phyloP scores from a whole-genome alignment of 2,329 filamentous ascomycete species.

The Pseudogymnoascus sp. region DNA sequence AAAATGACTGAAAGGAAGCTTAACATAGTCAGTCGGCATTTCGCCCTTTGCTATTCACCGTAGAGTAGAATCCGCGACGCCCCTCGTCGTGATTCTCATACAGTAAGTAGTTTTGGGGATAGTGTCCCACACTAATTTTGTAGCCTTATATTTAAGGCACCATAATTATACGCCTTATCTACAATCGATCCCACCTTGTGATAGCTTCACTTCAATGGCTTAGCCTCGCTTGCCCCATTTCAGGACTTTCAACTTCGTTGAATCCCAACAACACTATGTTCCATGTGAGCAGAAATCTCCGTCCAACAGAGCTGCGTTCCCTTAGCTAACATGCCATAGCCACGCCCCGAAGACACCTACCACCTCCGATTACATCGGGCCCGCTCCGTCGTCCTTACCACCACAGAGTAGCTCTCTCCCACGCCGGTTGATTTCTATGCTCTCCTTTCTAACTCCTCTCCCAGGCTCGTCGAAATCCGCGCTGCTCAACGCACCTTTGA shows the following conservation, averaged over 20 bases:
- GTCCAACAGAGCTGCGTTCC: background rate
- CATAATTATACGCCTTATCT: background rate
- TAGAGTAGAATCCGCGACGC: background rate
- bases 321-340: conserved; percentile 32
- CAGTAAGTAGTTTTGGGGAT: background rate
- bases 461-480: conserved; percentile 75
- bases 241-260: background rate
- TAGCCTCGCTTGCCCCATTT: background rate
- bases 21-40: background rate
- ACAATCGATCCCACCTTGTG: background rate
- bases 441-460: background rate
- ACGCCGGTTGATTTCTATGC: background rate
- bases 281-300: background rate
- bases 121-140: background rate
- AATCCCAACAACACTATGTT: background rate
- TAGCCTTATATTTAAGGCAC: background rate
- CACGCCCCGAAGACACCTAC: conserved; percentile 64
- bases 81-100: background rate
- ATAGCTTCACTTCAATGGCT: conserved; percentile 1
- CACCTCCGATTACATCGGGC: conserved; percentile 76
- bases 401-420: conserved; percentile 46
- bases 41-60: background rate
- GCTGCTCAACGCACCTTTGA: conserved; percentile 95
- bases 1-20: background rate
- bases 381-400: conserved; percentile 71